phyloP scores from a whole-genome alignment of 495 filamentous ascomycete genomes.

The Articulospora tetracladia region DNA sequence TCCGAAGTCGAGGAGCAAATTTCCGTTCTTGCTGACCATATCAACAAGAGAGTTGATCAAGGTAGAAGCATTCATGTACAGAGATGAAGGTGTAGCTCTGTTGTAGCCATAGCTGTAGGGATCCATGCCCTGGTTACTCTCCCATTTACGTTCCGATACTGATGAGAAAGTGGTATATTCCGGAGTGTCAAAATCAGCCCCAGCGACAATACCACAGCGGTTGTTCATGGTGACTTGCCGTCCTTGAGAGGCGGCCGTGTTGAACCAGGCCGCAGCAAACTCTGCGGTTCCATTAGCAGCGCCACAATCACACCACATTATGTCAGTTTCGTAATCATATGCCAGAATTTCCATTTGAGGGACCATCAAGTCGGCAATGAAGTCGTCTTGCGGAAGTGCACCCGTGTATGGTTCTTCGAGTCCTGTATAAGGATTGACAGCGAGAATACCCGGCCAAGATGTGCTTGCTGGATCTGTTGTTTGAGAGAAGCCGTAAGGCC shows the following conservation, averaged over 20 bases:
- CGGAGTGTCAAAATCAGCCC: conserved; percentile 45
- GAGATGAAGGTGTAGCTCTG: conserved; percentile 37
- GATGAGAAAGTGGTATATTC: conserved; percentile 47
- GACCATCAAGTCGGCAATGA: conserved; percentile 43
- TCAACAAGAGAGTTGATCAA: conserved; percentile 45
- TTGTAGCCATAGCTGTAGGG: conserved; percentile 55
- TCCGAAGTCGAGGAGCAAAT: conserved; percentile 53
- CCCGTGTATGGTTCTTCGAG: conserved; percentile 41
- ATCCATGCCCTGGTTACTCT: conserved; percentile 51
- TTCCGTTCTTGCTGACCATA: conserved; percentile 53
- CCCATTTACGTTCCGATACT: conserved; percentile 50
- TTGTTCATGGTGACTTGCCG: conserved; percentile 48
- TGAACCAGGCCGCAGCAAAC: conserved; percentile 48
- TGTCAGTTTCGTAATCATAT: conserved; percentile 43
- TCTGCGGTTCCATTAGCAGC: conserved; percentile 43
- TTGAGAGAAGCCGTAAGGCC: conserved; percentile 31
- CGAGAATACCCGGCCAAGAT: conserved; percentile 30
- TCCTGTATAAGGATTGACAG: conserved; percentile 31
- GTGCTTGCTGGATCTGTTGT: conserved; percentile 8
- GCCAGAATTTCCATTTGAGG: conserved; percentile 50
- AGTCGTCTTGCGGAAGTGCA: conserved; percentile 36
- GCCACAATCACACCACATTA: conserved; percentile 54
- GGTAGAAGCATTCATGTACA: conserved; percentile 47
- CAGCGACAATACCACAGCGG: conserved; percentile 45
- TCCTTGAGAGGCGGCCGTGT: conserved; percentile 30